Conservation (phyloP, 345 rosid genomes). For the Brassica carinata region DNA sequence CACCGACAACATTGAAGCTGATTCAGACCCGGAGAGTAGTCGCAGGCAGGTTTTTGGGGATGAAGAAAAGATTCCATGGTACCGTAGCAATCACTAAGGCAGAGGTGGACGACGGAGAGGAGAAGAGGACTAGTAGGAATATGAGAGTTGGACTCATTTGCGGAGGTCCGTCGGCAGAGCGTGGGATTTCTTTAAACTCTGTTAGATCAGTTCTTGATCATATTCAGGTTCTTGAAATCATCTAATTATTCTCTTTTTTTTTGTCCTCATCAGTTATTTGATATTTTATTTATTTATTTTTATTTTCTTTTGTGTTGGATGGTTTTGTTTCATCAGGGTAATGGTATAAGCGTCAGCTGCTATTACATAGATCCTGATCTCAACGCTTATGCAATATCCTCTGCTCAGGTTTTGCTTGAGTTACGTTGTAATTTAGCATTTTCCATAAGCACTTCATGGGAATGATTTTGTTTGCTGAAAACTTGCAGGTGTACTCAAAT, state of each 20-base stretch:
- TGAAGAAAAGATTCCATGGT: not conserved
- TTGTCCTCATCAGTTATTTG: not conserved
- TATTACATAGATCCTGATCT: conserved; percentile 75
- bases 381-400: conserved; percentile 49
- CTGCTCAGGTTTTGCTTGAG: not conserved
- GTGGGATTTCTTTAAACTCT: conserved; percentile 74
- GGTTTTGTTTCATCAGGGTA: conserved; percentile 53
- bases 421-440: not conserved
- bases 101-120: not conserved
- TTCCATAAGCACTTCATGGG: not conserved
- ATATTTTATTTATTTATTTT: not conserved
- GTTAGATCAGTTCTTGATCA: conserved; percentile 95
- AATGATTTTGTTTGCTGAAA: not conserved
- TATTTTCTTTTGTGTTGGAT: not conserved
- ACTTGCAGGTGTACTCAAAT: not conserved
- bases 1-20: conserved; percentile 22
- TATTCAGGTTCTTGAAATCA: conserved; percentile 56
- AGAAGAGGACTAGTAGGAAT: conserved; percentile 20
- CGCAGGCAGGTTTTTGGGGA: conserved; percentile 2
- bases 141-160: conserved; percentile 76
- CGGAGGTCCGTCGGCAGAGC: conserved; percentile 97
- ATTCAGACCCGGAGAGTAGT: conserved; percentile 15
- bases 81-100: conserved; percentile 29
- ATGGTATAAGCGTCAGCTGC: conserved; percentile 81
- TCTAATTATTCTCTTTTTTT: not conserved